A percentile compares a stretch with the other conserved stretches of the same genome.
These are phyloP conservation scores for Paracoccidioides brasiliensis DNA, from an alignment of 2,329 filamentous ascomycete genomes.

Conservation along the genomic window DNA sequence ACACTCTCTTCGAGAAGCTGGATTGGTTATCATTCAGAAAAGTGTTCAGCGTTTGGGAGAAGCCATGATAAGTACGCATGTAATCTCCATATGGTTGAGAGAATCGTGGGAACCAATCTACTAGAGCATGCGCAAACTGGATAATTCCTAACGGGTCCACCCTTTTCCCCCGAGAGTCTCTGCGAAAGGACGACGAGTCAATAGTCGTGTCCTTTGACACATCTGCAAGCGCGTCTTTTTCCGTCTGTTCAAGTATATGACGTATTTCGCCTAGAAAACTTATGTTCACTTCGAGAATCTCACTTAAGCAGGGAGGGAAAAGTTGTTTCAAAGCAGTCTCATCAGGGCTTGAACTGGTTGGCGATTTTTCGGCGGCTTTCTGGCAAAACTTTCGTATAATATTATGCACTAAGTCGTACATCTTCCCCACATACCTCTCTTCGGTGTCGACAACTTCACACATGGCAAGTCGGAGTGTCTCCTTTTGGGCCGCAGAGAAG, in stretches of 20 bases:
- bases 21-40: slow-evolving; percentile 67
- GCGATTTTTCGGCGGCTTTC: slow-evolving; percentile 46
- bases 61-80: slow-evolving; percentile 77
- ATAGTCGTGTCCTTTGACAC: slow-evolving; percentile 49
- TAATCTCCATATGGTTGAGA: slow-evolving; percentile 86
- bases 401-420: slow-evolving; percentile 68
- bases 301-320: slow-evolving; percentile 68
- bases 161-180: slow-evolving; percentile 26
- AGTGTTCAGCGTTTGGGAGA: slow-evolving; percentile 64
- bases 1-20: slow-evolving; percentile 66
- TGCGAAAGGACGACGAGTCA: slow-evolving; percentile 34
- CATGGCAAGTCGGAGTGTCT: slow-evolving; percentile 75
- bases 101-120: slow-evolving; percentile 90
- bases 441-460: slow-evolving; percentile 86
- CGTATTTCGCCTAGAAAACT: slow-evolving; percentile 66
- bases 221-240: slow-evolving; percentile 64
- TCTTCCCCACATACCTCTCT: slow-evolving; percentile 79
- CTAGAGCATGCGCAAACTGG: slow-evolving; percentile 63
- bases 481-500: slow-evolving; percentile 70
- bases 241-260: slow-evolving; percentile 65
- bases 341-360: slow-evolving; percentile 56
- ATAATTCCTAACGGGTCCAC: slow-evolving; percentile 67
- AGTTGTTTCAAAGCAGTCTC: slow-evolving; percentile 59
- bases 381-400: slow-evolving; percentile 69
- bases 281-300: slow-evolving; percentile 70